Evolutionary conservation across 2,329 filamentous ascomycete species (phyloP), one percentile per base, ranked within the genome.

Genomic region (Colletotrichum camelliae): DNA sequence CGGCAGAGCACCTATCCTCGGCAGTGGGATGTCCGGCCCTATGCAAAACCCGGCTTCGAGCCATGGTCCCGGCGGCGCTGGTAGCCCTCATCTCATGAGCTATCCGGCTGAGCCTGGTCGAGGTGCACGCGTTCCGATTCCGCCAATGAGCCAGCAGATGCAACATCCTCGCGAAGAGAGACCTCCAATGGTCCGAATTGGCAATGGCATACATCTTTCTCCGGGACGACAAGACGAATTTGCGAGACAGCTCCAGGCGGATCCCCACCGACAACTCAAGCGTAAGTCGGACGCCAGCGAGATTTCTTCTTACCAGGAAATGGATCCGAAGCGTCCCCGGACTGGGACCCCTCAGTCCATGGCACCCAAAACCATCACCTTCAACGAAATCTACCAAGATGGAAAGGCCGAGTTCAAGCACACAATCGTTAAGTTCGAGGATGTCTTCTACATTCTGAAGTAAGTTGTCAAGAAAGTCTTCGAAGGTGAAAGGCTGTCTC

Each of bases 331-430:
- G 35, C 70, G 73, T 13, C 16, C 70, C 2, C 72, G 73, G 27
- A 48, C 62, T 3, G 70, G 39, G 7, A 64, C 12, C 7, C 70
- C 64, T 7, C 64, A 60, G 2, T 64, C 62, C 3, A 66, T 73
- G 27, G 73, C 73, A 6, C 73, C 70, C 2, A 24, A 29, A 6
- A 82, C 29, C 4, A 74, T 80, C 48, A 70, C 58, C 2, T 80
- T 78, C 13, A 57, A 79, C 10, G 78, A 80, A 15, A 77, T 80
- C 5, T 77, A 77, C 18, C 78, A 79, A 37, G 66, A 73, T 16
- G 79, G 79, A 6, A 73, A 77, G 7, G 75, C 79, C 6, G 48
- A 77, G 24, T 72, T 77, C 33, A 79, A 78, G 75, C 77, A 79
- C 39, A 66, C 60, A 6, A 80, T 80, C 27, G 35, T 79, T 10